A percentile compares a stretch with the other conserved stretches of the same genome.
Evolutionary conservation across 345 rosid genomes (phyloP).

Genomic region (Acer saccharum): DNA sequence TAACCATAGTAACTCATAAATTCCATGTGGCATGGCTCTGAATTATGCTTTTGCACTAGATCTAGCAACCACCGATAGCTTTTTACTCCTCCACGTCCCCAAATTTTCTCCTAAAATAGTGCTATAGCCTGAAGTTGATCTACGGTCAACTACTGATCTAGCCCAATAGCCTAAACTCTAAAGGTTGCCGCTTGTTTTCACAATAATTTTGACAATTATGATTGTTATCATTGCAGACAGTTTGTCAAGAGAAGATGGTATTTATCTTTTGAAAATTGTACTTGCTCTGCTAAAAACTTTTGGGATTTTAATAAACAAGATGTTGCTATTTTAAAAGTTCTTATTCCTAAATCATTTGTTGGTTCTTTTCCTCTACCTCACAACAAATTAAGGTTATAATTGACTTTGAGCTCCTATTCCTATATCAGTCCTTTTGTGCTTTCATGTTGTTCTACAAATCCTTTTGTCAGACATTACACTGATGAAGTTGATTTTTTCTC

Average conservation of each 20-base stretch:
- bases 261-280: background rate
- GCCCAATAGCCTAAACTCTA: too few relatives aligned
- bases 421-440: background rate
- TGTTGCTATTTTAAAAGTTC: background rate
- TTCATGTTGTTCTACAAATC: background rate
- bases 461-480: background rate
- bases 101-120: too few relatives aligned
- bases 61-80: too few relatives aligned
- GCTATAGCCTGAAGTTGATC: too few relatives aligned
- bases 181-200: background rate
- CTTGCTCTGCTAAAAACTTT: background rate
- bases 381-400: background rate
- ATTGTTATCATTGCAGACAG: background rate
- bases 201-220: background rate
- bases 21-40: too few relatives aligned
- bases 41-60: too few relatives aligned
- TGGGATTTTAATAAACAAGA: background rate
- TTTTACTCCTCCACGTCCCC: too few relatives aligned
- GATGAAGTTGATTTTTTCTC: slow-evolving; percentile 26
- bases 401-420: background rate
- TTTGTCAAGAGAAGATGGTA: background rate
- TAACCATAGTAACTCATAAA: too few relatives aligned
- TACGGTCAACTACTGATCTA: too few relatives aligned
- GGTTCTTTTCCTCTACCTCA: background rate
- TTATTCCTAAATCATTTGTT: background rate